Base-by-base conservation (phyloP, 345 rosid species). In the Populus nigra region DNA sequence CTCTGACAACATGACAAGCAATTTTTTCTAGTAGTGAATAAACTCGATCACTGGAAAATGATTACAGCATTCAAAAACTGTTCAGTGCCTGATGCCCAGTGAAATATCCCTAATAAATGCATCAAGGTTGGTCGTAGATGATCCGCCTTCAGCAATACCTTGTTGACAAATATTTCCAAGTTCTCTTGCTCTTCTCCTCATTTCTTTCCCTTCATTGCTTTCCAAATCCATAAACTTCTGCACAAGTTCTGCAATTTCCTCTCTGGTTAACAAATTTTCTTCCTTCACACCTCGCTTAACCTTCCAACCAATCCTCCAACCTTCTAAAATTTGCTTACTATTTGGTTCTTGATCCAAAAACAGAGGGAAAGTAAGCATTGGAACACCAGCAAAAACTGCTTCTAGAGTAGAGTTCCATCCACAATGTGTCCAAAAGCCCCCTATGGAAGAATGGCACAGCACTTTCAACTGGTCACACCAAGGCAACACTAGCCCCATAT, bases 351-450 rank as follows among this genome's bases (percentile, higher is more conserved):
- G 96, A 76, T 91, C 96, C 66, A 77, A 70, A 73, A 79, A 29
- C 25, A 89, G 25, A 0, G 96, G 93, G 69, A 85, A 89, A 0
- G 85, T 73, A 15, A 93, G 86, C 82, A 89, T 74, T 0, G 96
- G 87, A 31, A 83, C 76, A 1, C 91, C 91, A 0, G 89, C 80
- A 70, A 73, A 89, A 13, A 89, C 25, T 18, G 86, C 92, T 81
- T 91, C 95, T 8, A 70, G 27, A 1, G 86, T 82, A 12, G 97
- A 92, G 81, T 85, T 92, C 89, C 87, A 88, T 8, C 95, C 92
- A 17, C 92, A 90, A 65, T 92, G 95, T 1, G 88, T 86, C 91
- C 84, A 90, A 78, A 93, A 93, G 4, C 93, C 93, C 2, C 89
- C 96, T 0, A 90, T 43, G 0, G 88, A 83, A 71, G 70, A 59